Percentiles rank a stretch among this genome's conserved stretches.
phyloP scores from a whole-genome alignment of 2,329 filamentous ascomycete genomes.

The Tothia fuscella region DNA sequence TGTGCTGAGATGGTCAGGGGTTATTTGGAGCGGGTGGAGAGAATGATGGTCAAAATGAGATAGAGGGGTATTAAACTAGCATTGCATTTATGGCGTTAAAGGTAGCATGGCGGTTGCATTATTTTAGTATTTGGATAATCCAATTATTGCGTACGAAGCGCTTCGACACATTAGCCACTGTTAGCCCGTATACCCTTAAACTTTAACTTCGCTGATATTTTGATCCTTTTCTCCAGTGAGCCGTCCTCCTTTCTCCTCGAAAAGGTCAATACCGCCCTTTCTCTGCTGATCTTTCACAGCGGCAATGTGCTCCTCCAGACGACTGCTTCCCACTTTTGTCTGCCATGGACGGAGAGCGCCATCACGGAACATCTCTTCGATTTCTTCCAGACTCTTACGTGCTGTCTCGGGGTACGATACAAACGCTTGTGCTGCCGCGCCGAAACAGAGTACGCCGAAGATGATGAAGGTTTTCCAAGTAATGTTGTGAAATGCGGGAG shows the following conservation, averaged over 20 bases:
- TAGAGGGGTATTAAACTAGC: no score
- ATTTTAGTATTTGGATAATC: no score
- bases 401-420: conserved; percentile 52
- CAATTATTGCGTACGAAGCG: no score
- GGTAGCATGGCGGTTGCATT: no score
- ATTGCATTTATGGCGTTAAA: no score
- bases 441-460: conserved; percentile 60
- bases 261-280: neutral
- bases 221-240: neutral
- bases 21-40: conserved; percentile 73
- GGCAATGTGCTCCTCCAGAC: neutral
- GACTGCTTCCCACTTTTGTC: neutral
- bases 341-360: neutral
- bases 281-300: neutral
- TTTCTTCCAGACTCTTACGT: conserved; percentile 64
- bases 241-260: neutral
- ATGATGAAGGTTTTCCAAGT: conserved; percentile 56
- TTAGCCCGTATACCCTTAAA: no score
- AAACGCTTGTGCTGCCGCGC: conserved; percentile 42
- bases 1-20: conserved; percentile 71
- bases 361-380: conserved; percentile 21
- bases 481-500: conserved; percentile 47
- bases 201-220: no score
- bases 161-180: no score
- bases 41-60: conserved; percentile 69